Conservation (phyloP, 805 yeast species). For the Wickerhamiella domercqiae region DNA sequence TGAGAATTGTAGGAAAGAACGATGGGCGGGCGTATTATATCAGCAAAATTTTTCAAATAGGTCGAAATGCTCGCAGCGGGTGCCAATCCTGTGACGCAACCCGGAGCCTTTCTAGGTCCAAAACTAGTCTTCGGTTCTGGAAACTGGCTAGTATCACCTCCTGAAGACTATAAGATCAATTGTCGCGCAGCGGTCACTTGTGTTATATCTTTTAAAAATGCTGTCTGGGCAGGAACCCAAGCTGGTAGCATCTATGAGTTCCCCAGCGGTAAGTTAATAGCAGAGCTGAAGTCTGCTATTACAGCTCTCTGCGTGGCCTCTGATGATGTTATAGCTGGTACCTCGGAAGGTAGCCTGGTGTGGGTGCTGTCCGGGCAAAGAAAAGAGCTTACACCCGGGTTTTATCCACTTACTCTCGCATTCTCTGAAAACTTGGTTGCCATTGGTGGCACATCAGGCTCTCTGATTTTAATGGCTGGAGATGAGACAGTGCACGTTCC, state of each 20-base stretch:
- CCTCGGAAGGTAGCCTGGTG: slow-evolving; percentile 49
- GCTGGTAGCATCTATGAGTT: slow-evolving; percentile 15
- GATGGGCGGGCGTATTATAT: no score
- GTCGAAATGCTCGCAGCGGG: slow-evolving; percentile 9
- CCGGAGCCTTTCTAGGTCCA: slow-evolving; percentile 3
- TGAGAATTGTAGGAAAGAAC: no score
- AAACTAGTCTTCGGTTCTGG: slow-evolving; percentile 5
- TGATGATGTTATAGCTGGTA: slow-evolving; percentile 41
- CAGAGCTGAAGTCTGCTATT: slow-evolving; percentile 49
- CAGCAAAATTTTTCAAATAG: no score
- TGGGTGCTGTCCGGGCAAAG: slow-evolving; percentile 35
- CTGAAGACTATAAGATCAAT: slow-evolving; percentile 17
- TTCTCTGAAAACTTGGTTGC: slow-evolving; percentile 17
- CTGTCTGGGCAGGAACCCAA: slow-evolving; percentile 56
- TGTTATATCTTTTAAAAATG: slow-evolving; percentile 42
- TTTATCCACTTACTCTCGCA: slow-evolving; percentile 20
- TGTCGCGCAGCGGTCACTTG: slow-evolving; percentile 41
- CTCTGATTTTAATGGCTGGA: slow-evolving; percentile 33
- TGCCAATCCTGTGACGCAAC: slow-evolving; percentile 7
- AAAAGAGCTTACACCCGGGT: slow-evolving; percentile 11
- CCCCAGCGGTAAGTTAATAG: slow-evolving; percentile 37
- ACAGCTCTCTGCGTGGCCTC: slow-evolving; percentile 47
- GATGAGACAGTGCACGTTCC: slow-evolving; percentile 27
- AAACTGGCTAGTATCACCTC: background rate
- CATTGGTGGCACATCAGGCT: slow-evolving; percentile 25